Evolutionary conservation across 202 grass and related monocot species (phyloP), one percentile per base, ranked within the genome.

Genomic region (Elaeis oleifera): DNA sequence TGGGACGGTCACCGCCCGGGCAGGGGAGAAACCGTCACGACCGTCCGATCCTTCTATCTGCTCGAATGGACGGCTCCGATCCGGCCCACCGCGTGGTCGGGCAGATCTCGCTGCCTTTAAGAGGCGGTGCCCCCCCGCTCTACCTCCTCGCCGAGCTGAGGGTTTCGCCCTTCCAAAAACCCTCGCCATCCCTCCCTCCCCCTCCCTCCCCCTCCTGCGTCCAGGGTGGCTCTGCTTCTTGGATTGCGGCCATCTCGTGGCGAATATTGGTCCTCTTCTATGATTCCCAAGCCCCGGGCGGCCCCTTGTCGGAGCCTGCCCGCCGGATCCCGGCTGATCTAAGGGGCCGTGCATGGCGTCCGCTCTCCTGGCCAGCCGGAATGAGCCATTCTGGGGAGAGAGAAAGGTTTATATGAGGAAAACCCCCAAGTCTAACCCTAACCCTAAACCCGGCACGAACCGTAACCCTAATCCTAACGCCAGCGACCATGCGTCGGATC

Each of bases 361-460:
- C 22, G 87, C 84, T 31, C 69, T 96, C 58, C 73, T 96, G 58
- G 71, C 87, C 56, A 79, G 85, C 58, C 76, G 64, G 67, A 82
- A 96, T 90, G 87, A 96, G 79, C 81, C 78, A 18, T 73, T 73
- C 76, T 88, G 84, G 91, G 63, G 60, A 36, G 87, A 72, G 69
- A 50, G 64, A 5, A 68, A 84, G 59, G 84, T 54, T 44, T 79
- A 70, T 60, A 85, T 83, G 81, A 76, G 72, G 66, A 79, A 76
- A 64, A 78, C 84, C 23, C 76, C 70, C 20, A 64, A 26, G 4
- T 39, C 61, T 50, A 73, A 63, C 49, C 18, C 84, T 28, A 79
- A 66, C 83, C 81, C 79, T 75, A 84, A 53, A 60, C 50, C 80
- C 53, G 81, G 74, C 75, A 75, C 78, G 74, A 75, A 32, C 59